These are phyloP conservation scores for Blastobotrys raffinosifermentans DNA, from an alignment of 1,139 yeast species.

Conservation along the genomic window DNA sequence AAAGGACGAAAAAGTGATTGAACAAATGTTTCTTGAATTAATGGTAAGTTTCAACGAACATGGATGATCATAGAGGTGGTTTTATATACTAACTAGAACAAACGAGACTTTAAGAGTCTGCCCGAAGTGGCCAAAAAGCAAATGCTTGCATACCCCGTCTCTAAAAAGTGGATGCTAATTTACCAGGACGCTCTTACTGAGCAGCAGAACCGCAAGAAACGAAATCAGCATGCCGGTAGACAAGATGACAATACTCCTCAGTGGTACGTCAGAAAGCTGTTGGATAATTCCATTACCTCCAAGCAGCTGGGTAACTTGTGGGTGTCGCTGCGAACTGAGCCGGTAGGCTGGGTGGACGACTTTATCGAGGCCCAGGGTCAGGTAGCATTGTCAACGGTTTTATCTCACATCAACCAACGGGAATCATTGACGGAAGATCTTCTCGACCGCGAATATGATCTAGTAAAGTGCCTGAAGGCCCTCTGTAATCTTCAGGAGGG, in stretches of 20 bases:
- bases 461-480: constrained; percentile 59
- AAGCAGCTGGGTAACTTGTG: constrained; percentile 76
- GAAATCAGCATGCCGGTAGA: constrained; percentile 25
- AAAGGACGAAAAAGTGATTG: constrained; percentile 29
- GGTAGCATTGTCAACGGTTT: constrained; percentile 63
- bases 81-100: constrained; percentile 46
- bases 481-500: constrained; percentile 53
- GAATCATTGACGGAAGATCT: constrained; percentile 33
- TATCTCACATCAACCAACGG: constrained; percentile 40
- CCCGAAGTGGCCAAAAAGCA: constrained; percentile 75
- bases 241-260: constrained; percentile 58
- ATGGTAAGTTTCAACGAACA: constrained; percentile 22
- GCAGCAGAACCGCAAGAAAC: constrained; percentile 51
- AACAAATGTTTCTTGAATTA: constrained; percentile 33
- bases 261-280: constrained; percentile 67
- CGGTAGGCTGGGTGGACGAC: constrained; percentile 80
- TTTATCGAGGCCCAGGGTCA: constrained; percentile 87
- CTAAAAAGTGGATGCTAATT: constrained; percentile 88
- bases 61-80: constrained; percentile 2
- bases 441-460: constrained; percentile 53
- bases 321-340: constrained; percentile 90
- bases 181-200: constrained; percentile 83
- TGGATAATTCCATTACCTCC: constrained; percentile 62
- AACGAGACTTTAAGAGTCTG: constrained; percentile 73
- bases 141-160: constrained; percentile 66